Conservation (phyloP, 805 yeast genomes). For the Sugiyamaella valdiviana region DNA sequence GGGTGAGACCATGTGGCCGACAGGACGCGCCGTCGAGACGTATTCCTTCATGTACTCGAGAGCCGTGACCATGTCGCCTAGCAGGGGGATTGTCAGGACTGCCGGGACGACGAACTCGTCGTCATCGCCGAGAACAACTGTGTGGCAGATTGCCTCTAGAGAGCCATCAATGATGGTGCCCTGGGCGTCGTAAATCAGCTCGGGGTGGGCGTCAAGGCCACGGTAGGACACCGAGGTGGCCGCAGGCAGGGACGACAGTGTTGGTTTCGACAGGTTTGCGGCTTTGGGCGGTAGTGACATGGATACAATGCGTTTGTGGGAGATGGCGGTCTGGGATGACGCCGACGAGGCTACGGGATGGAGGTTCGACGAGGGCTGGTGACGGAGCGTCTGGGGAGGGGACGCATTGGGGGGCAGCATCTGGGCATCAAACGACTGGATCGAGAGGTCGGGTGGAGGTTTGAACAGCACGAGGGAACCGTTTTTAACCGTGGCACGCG, state of each 20-base stretch:
- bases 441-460: conserved; percentile 44
- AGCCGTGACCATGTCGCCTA: conserved; percentile 42
- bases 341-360: background rate
- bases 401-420: conserved; percentile 8
- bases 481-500: conserved; percentile 65
- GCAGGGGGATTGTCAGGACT: conserved; percentile 49
- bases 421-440: conserved; percentile 32
- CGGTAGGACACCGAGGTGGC: conserved; percentile 12
- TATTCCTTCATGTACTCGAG: conserved; percentile 42
- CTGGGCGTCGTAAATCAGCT: conserved; percentile 43
- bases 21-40: conserved; percentile 20
- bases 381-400: background rate
- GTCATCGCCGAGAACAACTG: conserved; percentile 49
- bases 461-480: conserved; percentile 57
- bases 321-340: background rate
- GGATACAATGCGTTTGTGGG: conserved; percentile 14
- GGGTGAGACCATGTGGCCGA: conserved; percentile 9
- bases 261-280: no score
- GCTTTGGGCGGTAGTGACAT: background rate
- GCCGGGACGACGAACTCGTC: conserved; percentile 38
- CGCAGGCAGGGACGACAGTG: background rate
- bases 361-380: conserved; percentile 1
- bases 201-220: conserved; percentile 51
- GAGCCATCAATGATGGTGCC: conserved; percentile 50
- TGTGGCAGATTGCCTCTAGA: conserved; percentile 70